These are phyloP conservation scores for Paracorniculantispora psalliotae DNA, from an alignment of 2,329 filamentous ascomycete species.

Conservation along the genomic window DNA sequence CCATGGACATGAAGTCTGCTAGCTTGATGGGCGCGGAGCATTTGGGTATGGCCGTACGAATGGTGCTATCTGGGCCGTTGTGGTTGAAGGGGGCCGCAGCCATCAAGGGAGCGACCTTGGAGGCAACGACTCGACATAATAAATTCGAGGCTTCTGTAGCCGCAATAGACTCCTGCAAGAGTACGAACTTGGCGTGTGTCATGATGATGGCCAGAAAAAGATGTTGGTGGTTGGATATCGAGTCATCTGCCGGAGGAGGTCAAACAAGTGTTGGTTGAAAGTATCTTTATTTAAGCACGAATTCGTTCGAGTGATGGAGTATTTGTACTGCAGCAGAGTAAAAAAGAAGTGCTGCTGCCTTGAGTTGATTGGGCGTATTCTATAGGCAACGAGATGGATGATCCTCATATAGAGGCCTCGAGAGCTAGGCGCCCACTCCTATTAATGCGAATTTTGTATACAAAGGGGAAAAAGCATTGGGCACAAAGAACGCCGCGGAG, in stretches of 20 bases:
- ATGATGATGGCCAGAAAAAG: neutral
- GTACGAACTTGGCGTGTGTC: constrained; percentile 9
- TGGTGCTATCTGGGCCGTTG: neutral
- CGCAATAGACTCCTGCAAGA: constrained; percentile 10
- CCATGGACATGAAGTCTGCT: constrained; percentile 3
- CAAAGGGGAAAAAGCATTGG: neutral
- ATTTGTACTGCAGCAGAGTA: neutral
- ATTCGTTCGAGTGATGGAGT: neutral
- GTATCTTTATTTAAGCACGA: no score
- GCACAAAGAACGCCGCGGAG: constrained; percentile 7
- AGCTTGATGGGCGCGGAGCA: constrained; percentile 4
- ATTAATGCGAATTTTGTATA: constrained; percentile 1
- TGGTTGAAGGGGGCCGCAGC: neutral
- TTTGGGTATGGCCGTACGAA: neutral
- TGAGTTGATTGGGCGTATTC: neutral
- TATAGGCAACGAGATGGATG: neutral
- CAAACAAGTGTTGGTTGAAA: neutral
- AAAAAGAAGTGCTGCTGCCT: neutral
- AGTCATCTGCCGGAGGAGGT: neutral
- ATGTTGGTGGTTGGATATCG: neutral
- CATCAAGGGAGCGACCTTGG: constrained; percentile 4
- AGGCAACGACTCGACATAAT: constrained; percentile 10
- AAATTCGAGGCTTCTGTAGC: constrained; percentile 4
- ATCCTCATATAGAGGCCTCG: neutral
- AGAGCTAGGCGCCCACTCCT: neutral